These are phyloP conservation scores for Rhodotorula taiwanensis DNA, from an alignment of 768 basidiomycete genomes.

Conservation along the genomic window DNA sequence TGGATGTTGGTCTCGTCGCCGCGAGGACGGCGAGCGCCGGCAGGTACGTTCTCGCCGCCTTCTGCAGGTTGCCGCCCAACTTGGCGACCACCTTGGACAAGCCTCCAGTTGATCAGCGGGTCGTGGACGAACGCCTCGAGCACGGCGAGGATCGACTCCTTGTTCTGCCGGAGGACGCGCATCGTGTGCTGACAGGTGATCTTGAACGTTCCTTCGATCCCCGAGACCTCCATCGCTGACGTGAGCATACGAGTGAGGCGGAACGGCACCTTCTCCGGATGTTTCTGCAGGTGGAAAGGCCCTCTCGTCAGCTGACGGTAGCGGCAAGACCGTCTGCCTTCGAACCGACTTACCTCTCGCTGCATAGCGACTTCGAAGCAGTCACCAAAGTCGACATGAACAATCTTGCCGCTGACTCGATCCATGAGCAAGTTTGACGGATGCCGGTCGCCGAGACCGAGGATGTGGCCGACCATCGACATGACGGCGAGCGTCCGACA, in stretches of 20 bases:
- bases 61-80: slow-evolving; percentile 22
- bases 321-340: too few species aligned
- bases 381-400: slow-evolving; percentile 96
- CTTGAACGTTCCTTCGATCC: slow-evolving; percentile 94
- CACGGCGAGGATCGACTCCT: slow-evolving; percentile 98
- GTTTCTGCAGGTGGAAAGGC: slow-evolving; percentile 53
- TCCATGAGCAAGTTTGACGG: slow-evolving; percentile 91
- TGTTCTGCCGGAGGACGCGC: slow-evolving; percentile 90
- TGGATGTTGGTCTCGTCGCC: slow-evolving; percentile 37
- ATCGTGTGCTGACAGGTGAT: slow-evolving; percentile 75
- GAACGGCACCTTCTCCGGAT: slow-evolving; percentile 98
- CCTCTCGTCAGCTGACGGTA: neutral
- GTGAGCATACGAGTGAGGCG: slow-evolving; percentile 95
- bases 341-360: slow-evolving; percentile 30
- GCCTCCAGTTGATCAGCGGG: slow-evolving; percentile 75
- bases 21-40: slow-evolving; percentile 16
- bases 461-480: slow-evolving; percentile 97
- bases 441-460: slow-evolving; percentile 95
- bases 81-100: slow-evolving; percentile 33
- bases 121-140: slow-evolving; percentile 98
- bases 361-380: slow-evolving; percentile 54
- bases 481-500: slow-evolving; percentile 92
- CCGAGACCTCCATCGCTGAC: slow-evolving; percentile 99
- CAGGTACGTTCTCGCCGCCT: slow-evolving; percentile 20
- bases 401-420: slow-evolving; percentile 83